These are phyloP conservation scores for Camillea tinctor DNA, from an alignment of 2,329 filamentous ascomycete genomes.

Conservation along the genomic window DNA sequence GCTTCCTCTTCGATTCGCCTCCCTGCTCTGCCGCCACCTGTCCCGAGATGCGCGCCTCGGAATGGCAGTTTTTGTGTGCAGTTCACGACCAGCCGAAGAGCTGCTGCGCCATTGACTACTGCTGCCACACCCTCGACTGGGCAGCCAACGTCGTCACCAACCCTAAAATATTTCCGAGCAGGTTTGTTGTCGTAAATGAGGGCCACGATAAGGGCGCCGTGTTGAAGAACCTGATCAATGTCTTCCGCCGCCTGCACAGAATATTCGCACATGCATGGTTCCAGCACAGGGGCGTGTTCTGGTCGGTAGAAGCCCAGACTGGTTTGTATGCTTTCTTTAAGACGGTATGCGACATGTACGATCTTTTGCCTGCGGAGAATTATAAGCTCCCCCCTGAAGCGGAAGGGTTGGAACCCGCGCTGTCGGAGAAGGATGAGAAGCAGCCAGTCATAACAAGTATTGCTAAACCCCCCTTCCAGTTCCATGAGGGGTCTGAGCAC, in stretches of 20 bases:
- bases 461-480: slow-evolving; percentile 26
- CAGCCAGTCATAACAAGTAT: slow-evolving; percentile 36
- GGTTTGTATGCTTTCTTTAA: slow-evolving; percentile 97
- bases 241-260: slow-evolving; percentile 89
- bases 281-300: slow-evolving; percentile 92
- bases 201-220: slow-evolving; percentile 62
- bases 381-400: slow-evolving; percentile 94
- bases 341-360: slow-evolving; percentile 90
- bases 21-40: slow-evolving; percentile 88
- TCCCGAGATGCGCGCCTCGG: slow-evolving; percentile 95
- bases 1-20: slow-evolving; percentile 86
- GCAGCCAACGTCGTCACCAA: slow-evolving; percentile 92
- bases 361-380: slow-evolving; percentile 86
- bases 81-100: slow-evolving; percentile 96
- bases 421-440: slow-evolving; percentile 42
- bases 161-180: slow-evolving; percentile 90
- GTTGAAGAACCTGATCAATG: slow-evolving; percentile 85
- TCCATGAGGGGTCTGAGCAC: slow-evolving; percentile 34
- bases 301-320: slow-evolving; percentile 86
- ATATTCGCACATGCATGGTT: slow-evolving; percentile 99
- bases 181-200: slow-evolving; percentile 60
- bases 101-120: slow-evolving; percentile 98
- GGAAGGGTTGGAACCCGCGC: slow-evolving; percentile 68
- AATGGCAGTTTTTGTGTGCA: slow-evolving; percentile 98
- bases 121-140: slow-evolving; percentile 98